These are phyloP conservation scores for Hyphopichia wangnamkhiaoensis DNA, from an alignment of 1,139 yeast species.

Conservation along the genomic window DNA sequence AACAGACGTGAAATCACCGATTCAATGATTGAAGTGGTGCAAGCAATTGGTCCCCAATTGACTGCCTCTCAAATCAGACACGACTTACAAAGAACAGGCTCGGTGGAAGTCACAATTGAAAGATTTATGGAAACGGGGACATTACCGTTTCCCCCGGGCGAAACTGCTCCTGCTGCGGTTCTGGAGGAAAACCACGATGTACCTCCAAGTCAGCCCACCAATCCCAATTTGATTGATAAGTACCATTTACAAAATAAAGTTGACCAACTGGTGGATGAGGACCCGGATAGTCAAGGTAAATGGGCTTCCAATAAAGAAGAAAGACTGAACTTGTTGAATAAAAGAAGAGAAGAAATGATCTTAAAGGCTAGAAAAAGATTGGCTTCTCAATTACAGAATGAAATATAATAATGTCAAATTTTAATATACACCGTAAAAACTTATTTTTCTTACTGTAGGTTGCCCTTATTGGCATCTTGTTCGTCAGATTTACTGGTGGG, in stretches of 20 bases:
- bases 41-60: slow-evolving; percentile 75
- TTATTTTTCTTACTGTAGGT: no score
- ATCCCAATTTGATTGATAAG: slow-evolving; percentile 37
- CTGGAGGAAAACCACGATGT: slow-evolving; percentile 8
- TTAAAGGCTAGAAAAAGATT: slow-evolving; percentile 44
- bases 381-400: slow-evolving; percentile 37
- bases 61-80: slow-evolving; percentile 68
- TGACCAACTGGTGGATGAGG: slow-evolving; percentile 14
- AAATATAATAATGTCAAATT: slow-evolving; percentile 12
- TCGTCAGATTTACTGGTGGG: no score
- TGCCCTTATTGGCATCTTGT: no score
- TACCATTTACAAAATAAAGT: slow-evolving; percentile 28
- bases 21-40: slow-evolving; percentile 85
- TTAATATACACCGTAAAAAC: no score
- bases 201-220: slow-evolving; percentile 15
- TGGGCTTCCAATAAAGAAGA: slow-evolving; percentile 23
- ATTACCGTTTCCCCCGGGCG: slow-evolving; percentile 68
- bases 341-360: slow-evolving; percentile 46
- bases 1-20: slow-evolving; percentile 63
- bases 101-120: slow-evolving; percentile 79
- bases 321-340: slow-evolving; percentile 19
- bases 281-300: slow-evolving; percentile 9
- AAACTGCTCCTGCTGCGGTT: slow-evolving; percentile 11
- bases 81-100: slow-evolving; percentile 69
- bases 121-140: slow-evolving; percentile 62